phyloP scores from a whole-genome alignment of 192 early-diverging fungal species.

The Haplosporangium gracile region DNA sequence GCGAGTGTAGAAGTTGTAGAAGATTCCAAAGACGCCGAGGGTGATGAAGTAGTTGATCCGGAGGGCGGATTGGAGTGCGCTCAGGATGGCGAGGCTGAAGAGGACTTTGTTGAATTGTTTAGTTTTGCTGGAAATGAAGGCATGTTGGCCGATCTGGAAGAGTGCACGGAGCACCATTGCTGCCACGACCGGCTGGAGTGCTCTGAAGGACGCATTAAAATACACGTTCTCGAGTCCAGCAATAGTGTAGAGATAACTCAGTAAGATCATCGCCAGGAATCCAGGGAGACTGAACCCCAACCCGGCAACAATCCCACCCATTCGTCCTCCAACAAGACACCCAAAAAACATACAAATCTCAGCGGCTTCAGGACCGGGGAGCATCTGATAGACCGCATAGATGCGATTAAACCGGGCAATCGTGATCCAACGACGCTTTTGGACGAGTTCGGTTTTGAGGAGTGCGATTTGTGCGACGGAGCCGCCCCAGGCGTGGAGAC shows the following conservation, averaged over 20 bases:
- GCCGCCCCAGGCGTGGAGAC: slow-evolving; percentile 66
- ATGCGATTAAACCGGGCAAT: slow-evolving; percentile 61
- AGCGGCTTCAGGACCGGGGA: slow-evolving; percentile 70
- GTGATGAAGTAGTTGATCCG: slow-evolving; percentile 67
- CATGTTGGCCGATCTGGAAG: slow-evolving; percentile 61
- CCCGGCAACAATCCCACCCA: slow-evolving; percentile 63
- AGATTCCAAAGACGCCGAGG: slow-evolving; percentile 61
- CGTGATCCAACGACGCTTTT: slow-evolving; percentile 64
- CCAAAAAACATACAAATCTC: slow-evolving; percentile 71
- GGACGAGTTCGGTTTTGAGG: slow-evolving; percentile 62
- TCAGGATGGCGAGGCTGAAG: slow-evolving; percentile 37
- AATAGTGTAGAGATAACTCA: slow-evolving; percentile 58
- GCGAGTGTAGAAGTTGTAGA: slow-evolving; percentile 18
- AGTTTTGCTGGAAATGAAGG: slow-evolving; percentile 59
- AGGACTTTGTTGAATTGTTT: slow-evolving; percentile 57
- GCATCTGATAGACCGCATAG: slow-evolving; percentile 68
- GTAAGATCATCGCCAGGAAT: slow-evolving; percentile 60
- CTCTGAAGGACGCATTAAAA: slow-evolving; percentile 66
- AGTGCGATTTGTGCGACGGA: slow-evolving; percentile 67
- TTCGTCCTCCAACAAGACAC: slow-evolving; percentile 56
- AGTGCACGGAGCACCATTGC: slow-evolving; percentile 66
- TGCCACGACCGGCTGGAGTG: slow-evolving; percentile 66
- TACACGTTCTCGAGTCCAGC: slow-evolving; percentile 62
- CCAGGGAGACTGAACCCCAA: slow-evolving; percentile 66
- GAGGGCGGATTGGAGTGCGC: slow-evolving; percentile 61